Conservation (phyloP, 2,329 filamentous ascomycete genomes). For the Talaromyces sp. region DNA sequence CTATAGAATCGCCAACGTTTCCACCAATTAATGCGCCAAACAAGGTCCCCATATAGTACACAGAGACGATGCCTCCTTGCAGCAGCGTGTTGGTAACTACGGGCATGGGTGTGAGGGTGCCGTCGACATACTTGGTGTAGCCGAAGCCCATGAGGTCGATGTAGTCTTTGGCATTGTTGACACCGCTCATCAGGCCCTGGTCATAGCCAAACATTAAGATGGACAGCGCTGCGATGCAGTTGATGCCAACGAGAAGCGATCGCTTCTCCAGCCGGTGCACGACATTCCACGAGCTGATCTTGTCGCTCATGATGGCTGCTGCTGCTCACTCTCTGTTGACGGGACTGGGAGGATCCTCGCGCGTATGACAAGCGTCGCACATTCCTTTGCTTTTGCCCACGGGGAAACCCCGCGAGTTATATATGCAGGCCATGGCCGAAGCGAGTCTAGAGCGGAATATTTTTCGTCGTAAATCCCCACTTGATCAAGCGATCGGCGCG, state of each 20-base stretch:
- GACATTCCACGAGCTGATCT: constrained; percentile 42
- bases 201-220: constrained; percentile 66
- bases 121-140: constrained; percentile 46
- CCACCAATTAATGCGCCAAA: constrained; percentile 60
- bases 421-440: not conserved
- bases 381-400: not conserved
- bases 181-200: constrained; percentile 53
- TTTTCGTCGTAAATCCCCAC: not conserved
- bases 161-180: constrained; percentile 62
- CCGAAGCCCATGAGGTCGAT: constrained; percentile 62
- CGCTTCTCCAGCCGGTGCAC: constrained; percentile 53
- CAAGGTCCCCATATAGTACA: constrained; percentile 57
- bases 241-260: constrained; percentile 55
- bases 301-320: constrained; percentile 28
- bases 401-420: not conserved
- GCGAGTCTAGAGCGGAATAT: not conserved
- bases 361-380: not conserved
- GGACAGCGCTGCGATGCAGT: constrained; percentile 57
- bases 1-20: constrained; percentile 58
- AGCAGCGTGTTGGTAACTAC: constrained; percentile 56
- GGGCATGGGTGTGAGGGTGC: constrained; percentile 46
- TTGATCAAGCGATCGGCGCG: not conserved
- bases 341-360: not conserved
- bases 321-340: not conserved
- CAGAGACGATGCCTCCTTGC: constrained; percentile 58